Evolutionary conservation across 192 early-diverging fungal species (phyloP), one percentile per base, ranked within the genome.

Genomic region (Entomortierella chlamydospora): DNA sequence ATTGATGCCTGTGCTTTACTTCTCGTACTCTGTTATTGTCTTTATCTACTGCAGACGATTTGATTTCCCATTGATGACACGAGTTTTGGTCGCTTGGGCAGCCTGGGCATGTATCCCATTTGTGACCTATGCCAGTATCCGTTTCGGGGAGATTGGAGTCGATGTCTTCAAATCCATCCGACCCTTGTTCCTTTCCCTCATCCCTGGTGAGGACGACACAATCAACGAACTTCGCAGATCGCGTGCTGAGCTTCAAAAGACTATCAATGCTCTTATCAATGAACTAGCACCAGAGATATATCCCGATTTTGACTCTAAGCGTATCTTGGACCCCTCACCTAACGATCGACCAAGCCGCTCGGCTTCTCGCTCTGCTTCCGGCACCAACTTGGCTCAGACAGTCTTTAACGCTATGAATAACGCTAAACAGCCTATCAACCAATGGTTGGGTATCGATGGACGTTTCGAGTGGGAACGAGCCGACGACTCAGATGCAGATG

Each of bases 241-340:
- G 31, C 89, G 97, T 28, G 83, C 90, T 33, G 84, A 93, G 49
- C 87, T 99, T 1, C 90, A 93, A 17, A 84, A 86, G 56, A 87
- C 93, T 50, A 89, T 99, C 57, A 94, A 91, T 20, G 85, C 88
- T 2, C 65, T 95, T 28, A 93, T 99, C 63, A 93, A 95, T 51
- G 95, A 96, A 59, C 87, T 95, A 26, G 96, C 93, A 17, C 93
- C 93, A 13, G 87, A 92, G 68, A 89, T 92, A 51, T 94, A 91
- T 69, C 86, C 87, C 15, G 91, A 94, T 65, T 94, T 94, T 81
- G 86, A 89, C 68, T 83, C 82, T 28, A 77, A 82, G 42, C 69
- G 83, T 0, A 84, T 84, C 23, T 34, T 82, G 26, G 63, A 84
- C 22, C 70, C 78, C n/a, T 67, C 70, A 50, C 77, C 65, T 18